phyloP scores from a whole-genome alignment of 2,329 filamentous ascomycete genomes.

The Sporothrix inflata region DNA sequence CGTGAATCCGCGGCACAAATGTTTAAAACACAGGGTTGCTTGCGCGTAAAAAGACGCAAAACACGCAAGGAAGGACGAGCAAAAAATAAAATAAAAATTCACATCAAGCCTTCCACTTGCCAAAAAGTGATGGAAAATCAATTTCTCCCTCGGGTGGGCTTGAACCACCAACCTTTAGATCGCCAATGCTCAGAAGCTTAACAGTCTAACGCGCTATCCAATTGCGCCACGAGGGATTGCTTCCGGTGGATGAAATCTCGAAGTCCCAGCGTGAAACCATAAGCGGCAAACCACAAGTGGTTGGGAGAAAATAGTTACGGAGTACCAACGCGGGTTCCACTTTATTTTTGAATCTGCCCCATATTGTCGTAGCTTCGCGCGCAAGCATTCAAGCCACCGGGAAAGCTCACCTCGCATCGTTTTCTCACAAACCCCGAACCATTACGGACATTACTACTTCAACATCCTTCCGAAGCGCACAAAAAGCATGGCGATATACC shows the following conservation, averaged over 20 bases:
- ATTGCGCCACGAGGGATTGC: constrained; percentile 30
- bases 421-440: background rate
- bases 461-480: no score
- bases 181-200: constrained; percentile 9
- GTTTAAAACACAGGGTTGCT: background rate
- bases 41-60: background rate
- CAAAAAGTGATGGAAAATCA: background rate
- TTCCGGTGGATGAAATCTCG: constrained; percentile 1
- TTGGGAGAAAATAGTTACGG: background rate
- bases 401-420: background rate
- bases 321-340: background rate
- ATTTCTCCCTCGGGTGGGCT: constrained; percentile 29
- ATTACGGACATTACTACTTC: no score
- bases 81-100: background rate
- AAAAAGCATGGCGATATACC: no score
- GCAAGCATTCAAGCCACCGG: background rate
- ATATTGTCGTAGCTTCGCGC: background rate
- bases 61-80: background rate
- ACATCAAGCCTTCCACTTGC: no score
- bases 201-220: constrained; percentile 32
- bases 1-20: no score
- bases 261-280: background rate
- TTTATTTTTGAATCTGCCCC: background rate
- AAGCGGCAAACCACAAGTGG: background rate
- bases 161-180: constrained; percentile 29